Percentiles rank a stretch among this genome's conserved stretches.
Evolutionary conservation across 169 alveolate species (phyloP).

Genomic region (Plasmodium ovale): DNA sequence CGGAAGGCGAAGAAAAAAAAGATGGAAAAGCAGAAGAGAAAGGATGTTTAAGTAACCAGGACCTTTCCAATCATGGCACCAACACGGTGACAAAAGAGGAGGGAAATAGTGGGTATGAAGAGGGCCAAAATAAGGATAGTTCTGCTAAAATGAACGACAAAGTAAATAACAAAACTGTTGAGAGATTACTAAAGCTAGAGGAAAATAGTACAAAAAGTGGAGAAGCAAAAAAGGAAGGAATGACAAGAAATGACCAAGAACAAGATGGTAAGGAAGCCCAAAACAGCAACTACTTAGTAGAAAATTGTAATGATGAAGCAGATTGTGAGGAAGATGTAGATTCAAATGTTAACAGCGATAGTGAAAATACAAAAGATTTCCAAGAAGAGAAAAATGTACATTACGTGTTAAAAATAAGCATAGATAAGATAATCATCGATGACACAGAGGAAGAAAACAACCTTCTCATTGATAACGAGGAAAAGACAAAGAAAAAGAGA

Average conservation of each 20-base stretch:
- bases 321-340: background rate
- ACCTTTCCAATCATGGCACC: background rate
- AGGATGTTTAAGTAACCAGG: background rate
- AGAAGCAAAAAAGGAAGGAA: background rate
- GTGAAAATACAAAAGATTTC: background rate
- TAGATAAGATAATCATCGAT: constrained; percentile 17
- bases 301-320: background rate
- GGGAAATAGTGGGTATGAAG: background rate
- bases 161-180: too few species aligned
- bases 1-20: background rate
- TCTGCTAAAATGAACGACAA: too few species aligned
- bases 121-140: background rate
- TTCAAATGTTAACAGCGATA: background rate
- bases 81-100: background rate
- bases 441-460: constrained; percentile 23
- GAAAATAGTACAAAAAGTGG: constrained; percentile 14
- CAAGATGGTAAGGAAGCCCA: constrained; percentile 3
- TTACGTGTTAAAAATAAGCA: constrained; percentile 55
- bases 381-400: background rate
- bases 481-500: background rate
- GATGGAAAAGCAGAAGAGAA: constrained; percentile 2
- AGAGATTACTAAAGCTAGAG: background rate
- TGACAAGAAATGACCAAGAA: background rate
- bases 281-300: background rate
- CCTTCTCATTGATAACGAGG: background rate